Evolutionary conservation across 106 monocot species (phyloP), one percentile per base, ranked within the genome.

Genomic region (Iris macrosiphon): DNA sequence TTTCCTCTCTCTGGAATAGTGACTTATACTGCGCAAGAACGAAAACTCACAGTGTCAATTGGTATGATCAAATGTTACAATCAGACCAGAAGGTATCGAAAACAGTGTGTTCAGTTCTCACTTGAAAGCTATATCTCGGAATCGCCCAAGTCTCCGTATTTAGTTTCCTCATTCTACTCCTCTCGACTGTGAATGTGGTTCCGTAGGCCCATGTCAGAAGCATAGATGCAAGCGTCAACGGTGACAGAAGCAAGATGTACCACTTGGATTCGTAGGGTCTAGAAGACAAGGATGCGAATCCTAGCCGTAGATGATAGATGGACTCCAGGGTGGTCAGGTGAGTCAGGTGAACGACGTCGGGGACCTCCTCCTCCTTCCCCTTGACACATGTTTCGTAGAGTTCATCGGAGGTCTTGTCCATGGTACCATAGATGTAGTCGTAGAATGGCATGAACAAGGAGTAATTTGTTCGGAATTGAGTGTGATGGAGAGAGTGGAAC

Each of bases 391-490:
- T 78, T 40, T 81, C 55, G 44, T 91, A 76, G 2, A 85, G 53
- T 15, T 70, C 50, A 25, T 84, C 81, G 1, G 78, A 66, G 0
- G 69, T 65, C 21, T 48, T 57, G 52, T 91, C 90, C 25, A 41
- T 19, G 0, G 84, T 91, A 4, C 77, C 75, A 43, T 91, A 91
- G 0, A 91, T 39, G 60, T 81, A 75, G 49, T 91, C 90, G 44
- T 91, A 91, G 23, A 91, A 52, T 6, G 90, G 90, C 90, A 91
- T 91, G 78, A 91, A 91, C 31, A 91, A 46, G 2, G 69, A 91
- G 67, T 85, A 91, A 34, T 91, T 91, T 16, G 90, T 81, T n/a
- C 85, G 29, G 54, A 85, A 91, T 35, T 81, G 69, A 7, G 90
- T 91, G 60, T 85, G 90, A 49, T 91, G 90, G 11, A 91, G 81